Conservation (phyloP, 345 rosid species). For the Euphorbia pulcherrima region DNA sequence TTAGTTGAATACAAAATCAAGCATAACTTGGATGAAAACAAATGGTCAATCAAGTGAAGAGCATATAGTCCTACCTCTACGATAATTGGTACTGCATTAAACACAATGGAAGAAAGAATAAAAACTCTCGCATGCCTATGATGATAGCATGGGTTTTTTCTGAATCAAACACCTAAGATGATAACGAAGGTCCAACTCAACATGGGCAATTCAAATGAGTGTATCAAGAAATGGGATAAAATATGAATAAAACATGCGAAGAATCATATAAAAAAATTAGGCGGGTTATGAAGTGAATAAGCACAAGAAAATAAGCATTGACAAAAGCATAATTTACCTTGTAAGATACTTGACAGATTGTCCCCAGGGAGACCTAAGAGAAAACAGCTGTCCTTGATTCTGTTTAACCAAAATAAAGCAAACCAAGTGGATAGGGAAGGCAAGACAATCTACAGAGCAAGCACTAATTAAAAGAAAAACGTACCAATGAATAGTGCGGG, state of each 20-base stretch:
- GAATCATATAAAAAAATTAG: neutral
- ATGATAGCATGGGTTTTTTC: constrained; percentile 30
- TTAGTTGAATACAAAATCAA: constrained; percentile 3
- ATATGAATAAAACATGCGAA: neutral
- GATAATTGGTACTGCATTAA: constrained; percentile 88
- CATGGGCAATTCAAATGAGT: constrained; percentile 37
- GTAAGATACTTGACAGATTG: constrained; percentile 85
- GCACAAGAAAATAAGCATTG: constrained; percentile 18
- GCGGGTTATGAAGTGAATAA: neutral
- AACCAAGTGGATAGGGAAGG: neutral
- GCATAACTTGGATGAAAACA: constrained; percentile 1
- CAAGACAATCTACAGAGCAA: neutral
- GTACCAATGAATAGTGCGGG: constrained; percentile 83
- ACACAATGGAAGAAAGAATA: constrained; percentile 89
- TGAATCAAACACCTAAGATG: constrained; percentile 68
- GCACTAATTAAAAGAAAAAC: neutral
- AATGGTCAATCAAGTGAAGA: constrained; percentile 16
- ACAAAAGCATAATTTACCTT: constrained; percentile 51
- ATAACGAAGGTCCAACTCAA: constrained; percentile 82
- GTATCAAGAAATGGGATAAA: neutral
- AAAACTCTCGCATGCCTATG: constrained; percentile 98
- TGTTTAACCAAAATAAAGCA: constrained; percentile 29
- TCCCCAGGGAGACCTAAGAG: constrained; percentile 82
- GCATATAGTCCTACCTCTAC: constrained; percentile 59
- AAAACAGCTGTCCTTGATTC: constrained; percentile 94